A percentile compares a stretch with the other conserved stretches of the same genome.
Conservation (phyloP, 2,329 filamentous ascomycete genomes). For the Paracoccidioides brasiliensis region DNA sequence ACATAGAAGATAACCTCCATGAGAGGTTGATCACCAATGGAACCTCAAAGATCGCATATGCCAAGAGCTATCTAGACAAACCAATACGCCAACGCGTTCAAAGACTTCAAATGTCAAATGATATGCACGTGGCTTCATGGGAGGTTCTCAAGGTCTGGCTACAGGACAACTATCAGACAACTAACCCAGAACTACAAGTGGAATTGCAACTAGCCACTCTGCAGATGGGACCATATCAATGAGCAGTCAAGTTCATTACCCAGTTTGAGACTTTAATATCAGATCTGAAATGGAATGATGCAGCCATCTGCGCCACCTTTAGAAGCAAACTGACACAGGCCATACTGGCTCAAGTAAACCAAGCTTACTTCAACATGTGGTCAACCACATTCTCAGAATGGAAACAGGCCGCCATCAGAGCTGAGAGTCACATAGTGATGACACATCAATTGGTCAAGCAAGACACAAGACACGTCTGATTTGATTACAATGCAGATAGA, state of each 20-base stretch:
- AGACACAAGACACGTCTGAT: background rate
- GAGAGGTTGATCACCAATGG: too few relatives aligned
- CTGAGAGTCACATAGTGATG: background rate
- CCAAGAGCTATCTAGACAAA: background rate
- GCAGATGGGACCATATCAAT: background rate
- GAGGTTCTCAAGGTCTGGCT: background rate
- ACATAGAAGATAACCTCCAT: too few relatives aligned
- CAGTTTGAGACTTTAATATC: background rate
- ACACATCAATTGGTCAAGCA: background rate
- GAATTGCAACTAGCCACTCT: background rate
- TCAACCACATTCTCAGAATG: background rate
- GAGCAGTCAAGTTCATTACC: background rate
- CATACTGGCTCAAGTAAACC: background rate
- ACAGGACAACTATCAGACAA: background rate
- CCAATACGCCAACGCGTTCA: background rate
- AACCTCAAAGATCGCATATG: too few relatives aligned
- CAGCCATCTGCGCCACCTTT: background rate
- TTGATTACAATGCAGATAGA: too few relatives aligned
- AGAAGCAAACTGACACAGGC: background rate
- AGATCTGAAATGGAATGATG: background rate
- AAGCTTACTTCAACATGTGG: background rate
- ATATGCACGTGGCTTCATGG: background rate
- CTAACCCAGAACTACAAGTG: background rate
- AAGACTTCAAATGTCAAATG: background rate
- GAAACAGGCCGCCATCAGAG: background rate